phyloP scores from a whole-genome alignment of 1,284 basidiomycete species.

The Leucoagaricus sp. region DNA sequence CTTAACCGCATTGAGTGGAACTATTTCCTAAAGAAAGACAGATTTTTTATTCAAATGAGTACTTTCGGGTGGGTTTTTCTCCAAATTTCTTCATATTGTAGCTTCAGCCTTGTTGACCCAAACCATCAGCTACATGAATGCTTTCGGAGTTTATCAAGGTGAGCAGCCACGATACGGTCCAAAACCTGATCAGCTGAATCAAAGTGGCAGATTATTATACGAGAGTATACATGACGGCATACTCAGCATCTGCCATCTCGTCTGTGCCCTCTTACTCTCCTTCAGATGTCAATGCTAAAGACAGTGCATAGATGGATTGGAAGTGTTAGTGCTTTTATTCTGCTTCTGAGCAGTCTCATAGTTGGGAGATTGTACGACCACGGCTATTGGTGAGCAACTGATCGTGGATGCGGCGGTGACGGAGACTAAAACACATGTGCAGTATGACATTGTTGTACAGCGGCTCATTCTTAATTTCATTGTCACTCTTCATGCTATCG shows the following conservation, averaged over 20 bases:
- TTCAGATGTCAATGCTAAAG: conserved; percentile 30
- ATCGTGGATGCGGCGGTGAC: background rate
- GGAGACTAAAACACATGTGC: background rate
- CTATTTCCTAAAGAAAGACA: too few species aligned
- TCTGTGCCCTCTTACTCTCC: background rate
- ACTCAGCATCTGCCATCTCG: conserved; percentile 34
- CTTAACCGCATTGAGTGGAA: background rate
- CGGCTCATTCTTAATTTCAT: conserved; percentile 18
- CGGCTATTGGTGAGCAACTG: conserved; percentile 37
- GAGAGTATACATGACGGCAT: conserved; percentile 32
- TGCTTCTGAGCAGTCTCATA: conserved; percentile 35
- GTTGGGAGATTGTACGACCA: conserved; percentile 39
- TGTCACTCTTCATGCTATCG: conserved; percentile 40
- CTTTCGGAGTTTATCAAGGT: conserved; percentile 46
- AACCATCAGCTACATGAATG: conserved; percentile 31
- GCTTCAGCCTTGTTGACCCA: too few species aligned
- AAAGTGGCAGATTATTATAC: conserved; percentile 27
- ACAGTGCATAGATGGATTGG: conserved; percentile 52
- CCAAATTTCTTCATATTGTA: background rate
- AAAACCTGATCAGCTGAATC: background rate
- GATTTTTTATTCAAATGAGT: conserved; percentile 26
- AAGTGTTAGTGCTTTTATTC: conserved; percentile 38
- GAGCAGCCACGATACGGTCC: background rate
- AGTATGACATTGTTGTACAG: conserved; percentile 12
- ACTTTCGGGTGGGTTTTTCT: conserved; percentile 31